These are phyloP conservation scores for Pseudoscleropodium purum DNA, from an alignment of 225 moss, liverwort and hornwort genomes.

Conservation along the genomic window DNA sequence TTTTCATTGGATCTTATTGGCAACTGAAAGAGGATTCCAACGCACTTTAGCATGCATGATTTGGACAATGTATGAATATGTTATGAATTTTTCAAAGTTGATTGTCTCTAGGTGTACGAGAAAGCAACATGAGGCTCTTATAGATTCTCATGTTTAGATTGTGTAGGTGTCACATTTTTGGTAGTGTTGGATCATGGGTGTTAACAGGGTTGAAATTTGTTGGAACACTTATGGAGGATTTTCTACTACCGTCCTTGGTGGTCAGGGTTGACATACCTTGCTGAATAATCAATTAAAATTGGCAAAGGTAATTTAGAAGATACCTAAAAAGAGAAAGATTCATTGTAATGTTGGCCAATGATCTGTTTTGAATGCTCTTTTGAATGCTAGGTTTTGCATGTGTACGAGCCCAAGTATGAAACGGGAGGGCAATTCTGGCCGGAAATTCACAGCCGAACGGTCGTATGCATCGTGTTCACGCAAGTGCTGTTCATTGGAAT, in stretches of 20 bases:
- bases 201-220: background rate
- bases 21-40: background rate
- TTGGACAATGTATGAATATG: background rate
- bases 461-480: slow-evolving; percentile 51
- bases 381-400: slow-evolving; percentile 56
- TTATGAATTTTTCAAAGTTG: background rate
- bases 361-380: background rate
- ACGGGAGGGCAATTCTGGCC: slow-evolving; percentile 94
- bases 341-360: background rate
- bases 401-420: slow-evolving; percentile 78
- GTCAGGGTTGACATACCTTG: background rate
- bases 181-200: background rate
- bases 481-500: slow-evolving; percentile 90
- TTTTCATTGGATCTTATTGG: background rate
- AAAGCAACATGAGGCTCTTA: background rate
- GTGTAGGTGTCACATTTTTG: background rate
- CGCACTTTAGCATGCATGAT: background rate
- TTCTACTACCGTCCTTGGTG: background rate
- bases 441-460: slow-evolving; percentile 58
- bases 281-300: background rate
- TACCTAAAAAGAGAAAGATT: background rate
- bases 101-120: background rate
- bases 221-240: background rate
- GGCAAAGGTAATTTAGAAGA: background rate
- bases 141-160: background rate